phyloP scores from a whole-genome alignment of 495 filamentous ascomycete species.

The Aspergillus indologenus region DNA sequence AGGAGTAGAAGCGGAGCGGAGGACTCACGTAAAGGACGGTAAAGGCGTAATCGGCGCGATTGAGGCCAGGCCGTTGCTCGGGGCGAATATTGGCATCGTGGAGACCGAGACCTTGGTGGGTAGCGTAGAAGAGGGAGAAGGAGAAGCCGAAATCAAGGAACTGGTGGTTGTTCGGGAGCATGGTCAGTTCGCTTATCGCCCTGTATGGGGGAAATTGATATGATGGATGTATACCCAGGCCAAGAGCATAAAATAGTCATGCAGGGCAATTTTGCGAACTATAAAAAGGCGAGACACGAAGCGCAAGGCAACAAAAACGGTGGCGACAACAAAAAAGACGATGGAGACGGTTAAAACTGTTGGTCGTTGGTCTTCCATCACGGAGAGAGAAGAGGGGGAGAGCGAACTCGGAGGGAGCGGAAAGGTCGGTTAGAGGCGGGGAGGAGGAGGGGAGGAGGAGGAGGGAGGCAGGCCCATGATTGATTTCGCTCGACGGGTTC shows the following conservation, averaged over 20 bases:
- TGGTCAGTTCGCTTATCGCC: neutral
- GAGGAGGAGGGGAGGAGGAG: no score
- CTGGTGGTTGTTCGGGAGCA: conserved; percentile 34
- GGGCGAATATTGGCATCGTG: conserved; percentile 62
- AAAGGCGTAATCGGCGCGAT: conserved; percentile 73
- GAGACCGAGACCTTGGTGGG: conserved; percentile 68
- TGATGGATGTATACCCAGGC: conserved; percentile 61
- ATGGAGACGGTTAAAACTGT: conserved; percentile 73
- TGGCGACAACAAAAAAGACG: conserved; percentile 61
- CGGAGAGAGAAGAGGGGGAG: conserved; percentile 8
- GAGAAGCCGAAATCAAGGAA: conserved; percentile 72
- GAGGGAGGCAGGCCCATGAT: conserved; percentile 9
- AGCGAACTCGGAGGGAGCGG: conserved; percentile 1
- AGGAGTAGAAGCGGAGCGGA: neutral
- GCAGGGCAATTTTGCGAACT: conserved; percentile 62
- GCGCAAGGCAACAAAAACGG: conserved; percentile 68
- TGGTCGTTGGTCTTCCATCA: conserved; percentile 56
- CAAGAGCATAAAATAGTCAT: conserved; percentile 81
- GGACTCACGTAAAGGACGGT: conserved; percentile 75
- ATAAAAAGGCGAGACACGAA: conserved; percentile 71
- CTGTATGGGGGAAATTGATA: neutral
- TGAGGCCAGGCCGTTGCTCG: conserved; percentile 47
- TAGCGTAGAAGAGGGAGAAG: conserved; percentile 72
- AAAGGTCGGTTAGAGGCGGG: neutral
- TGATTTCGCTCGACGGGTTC: neutral